phyloP scores from a whole-genome alignment of 2,329 filamentous ascomycete species.

The Fusarium tupiense region DNA sequence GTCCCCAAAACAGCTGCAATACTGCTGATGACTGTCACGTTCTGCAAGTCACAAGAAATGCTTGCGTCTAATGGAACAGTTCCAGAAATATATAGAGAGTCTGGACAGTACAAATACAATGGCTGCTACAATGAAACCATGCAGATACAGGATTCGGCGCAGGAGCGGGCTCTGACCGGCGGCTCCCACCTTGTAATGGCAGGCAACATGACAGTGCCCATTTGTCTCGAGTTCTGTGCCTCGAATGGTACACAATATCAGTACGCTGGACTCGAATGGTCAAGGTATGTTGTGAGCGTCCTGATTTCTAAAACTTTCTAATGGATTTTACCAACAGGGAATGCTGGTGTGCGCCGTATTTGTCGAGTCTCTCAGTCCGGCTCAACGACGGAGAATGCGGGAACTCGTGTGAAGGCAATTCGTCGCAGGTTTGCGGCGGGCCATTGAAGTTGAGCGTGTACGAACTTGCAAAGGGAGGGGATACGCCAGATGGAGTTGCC shows the following conservation, averaged over 20 bases:
- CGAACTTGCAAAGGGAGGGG: conserved; percentile 33
- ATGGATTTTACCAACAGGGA: conserved; percentile 52
- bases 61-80: conserved; percentile 9
- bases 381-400: conserved; percentile 60
- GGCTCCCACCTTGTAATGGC: conserved; percentile 52
- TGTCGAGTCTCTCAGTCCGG: conserved; percentile 58
- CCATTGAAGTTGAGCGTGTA: conserved; percentile 60
- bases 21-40: conserved; percentile 18
- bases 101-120: conserved; percentile 57
- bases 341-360: conserved; percentile 66
- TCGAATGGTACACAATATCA: conserved; percentile 51
- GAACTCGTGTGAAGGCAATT: conserved; percentile 64
- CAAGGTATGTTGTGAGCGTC: conserved; percentile 47
- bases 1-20: neutral
- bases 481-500: conserved; percentile 3
- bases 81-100: conserved; percentile 48
- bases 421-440: conserved; percentile 63
- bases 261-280: conserved; percentile 66
- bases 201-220: conserved; percentile 61
- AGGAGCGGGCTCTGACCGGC: conserved; percentile 58
- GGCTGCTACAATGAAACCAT: conserved; percentile 70
- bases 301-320: neutral
- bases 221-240: conserved; percentile 63
- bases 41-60: conserved; percentile 25
- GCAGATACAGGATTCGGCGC: conserved; percentile 52